Evolutionary conservation across 2,329 filamentous ascomycete genomes (phyloP).

Genomic region (Orbilia quercus): DNA sequence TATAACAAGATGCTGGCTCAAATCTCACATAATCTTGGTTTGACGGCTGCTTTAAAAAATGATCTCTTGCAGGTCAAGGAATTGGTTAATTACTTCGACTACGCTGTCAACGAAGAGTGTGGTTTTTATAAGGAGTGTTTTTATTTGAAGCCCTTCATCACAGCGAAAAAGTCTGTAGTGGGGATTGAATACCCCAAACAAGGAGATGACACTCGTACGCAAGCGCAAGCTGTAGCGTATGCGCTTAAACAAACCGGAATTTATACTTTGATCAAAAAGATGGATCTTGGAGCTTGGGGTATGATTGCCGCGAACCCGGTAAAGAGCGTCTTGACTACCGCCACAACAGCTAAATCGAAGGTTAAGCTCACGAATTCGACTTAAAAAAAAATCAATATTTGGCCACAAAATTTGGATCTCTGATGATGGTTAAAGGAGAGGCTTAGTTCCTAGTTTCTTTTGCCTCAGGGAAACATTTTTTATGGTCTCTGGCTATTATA

Average conservation of each 20-base stretch:
- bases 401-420: neutral
- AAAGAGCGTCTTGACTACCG: slow-evolving; percentile 5
- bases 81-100: slow-evolving; percentile 64
- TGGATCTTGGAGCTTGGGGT: slow-evolving; percentile 73
- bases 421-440: no score
- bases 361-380: neutral
- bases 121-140: slow-evolving; percentile 71
- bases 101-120: slow-evolving; percentile 78
- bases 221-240: slow-evolving; percentile 59
- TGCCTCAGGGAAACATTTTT: no score
- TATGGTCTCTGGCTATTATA: no score
- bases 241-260: slow-evolving; percentile 66
- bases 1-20: slow-evolving; percentile 51
- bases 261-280: slow-evolving; percentile 74
- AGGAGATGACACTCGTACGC: slow-evolving; percentile 62
- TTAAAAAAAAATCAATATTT: neutral
- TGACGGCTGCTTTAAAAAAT: slow-evolving; percentile 52
- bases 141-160: slow-evolving; percentile 70
- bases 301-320: slow-evolving; percentile 16
- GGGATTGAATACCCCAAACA: slow-evolving; percentile 75
- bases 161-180: slow-evolving; percentile 75
- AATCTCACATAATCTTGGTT: slow-evolving; percentile 35
- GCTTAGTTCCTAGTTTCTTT: no score
- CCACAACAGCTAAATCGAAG: slow-evolving; percentile 6
- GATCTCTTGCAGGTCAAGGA: slow-evolving; percentile 24